Base-by-base conservation (phyloP, 305 asterid species). In the Fraxinus sp. region DNA sequence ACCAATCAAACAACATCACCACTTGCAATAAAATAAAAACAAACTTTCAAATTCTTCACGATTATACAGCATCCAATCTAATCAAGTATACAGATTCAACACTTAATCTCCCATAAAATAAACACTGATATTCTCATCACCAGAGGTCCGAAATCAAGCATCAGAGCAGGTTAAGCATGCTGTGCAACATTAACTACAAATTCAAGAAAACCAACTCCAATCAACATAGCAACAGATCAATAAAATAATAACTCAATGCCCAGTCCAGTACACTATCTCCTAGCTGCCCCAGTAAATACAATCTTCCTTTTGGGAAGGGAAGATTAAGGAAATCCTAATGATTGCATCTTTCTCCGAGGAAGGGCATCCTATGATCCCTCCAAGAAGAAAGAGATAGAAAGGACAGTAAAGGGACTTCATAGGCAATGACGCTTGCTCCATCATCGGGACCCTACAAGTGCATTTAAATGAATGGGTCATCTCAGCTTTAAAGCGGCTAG, bases 51-150 rank as follows among this genome's bases (percentile, higher is more conserved):
- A 46, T 49, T 77, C 10, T 28, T 26, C 43, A 3, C 2, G 4
- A 77, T 77, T 7, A 49, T 49, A 77, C 66, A 49, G 68, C 39
- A 77, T 24, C 80, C 24, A 24, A 77, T 43, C 80, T 24, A 16
- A 77, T 75, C n/a, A 37, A 75, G 10, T 2, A 75, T 46, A 9
- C 18, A 16, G 59, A 41, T 18, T 20, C 57, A 18, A 5, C 7
- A 8, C 14, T 49, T 36, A n/a, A 18, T 35, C 26, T 16, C 26
- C 49, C 14, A 75, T 13, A 75, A 36, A 75, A 18, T 16, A 36
- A 75, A 75, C n/a, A 43, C 26, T 36, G 28, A 43, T 43, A 36
- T n/a, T 7, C 46, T 74, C 66, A 18, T 74, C 55, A 73, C 13
- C 52, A 73, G 78, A 20, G 2, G 16, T 73, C 49, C 46, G 6